Evolutionary conservation across 148 eudicot species (phyloP).

Genomic region (Fallopia convolvulus): DNA sequence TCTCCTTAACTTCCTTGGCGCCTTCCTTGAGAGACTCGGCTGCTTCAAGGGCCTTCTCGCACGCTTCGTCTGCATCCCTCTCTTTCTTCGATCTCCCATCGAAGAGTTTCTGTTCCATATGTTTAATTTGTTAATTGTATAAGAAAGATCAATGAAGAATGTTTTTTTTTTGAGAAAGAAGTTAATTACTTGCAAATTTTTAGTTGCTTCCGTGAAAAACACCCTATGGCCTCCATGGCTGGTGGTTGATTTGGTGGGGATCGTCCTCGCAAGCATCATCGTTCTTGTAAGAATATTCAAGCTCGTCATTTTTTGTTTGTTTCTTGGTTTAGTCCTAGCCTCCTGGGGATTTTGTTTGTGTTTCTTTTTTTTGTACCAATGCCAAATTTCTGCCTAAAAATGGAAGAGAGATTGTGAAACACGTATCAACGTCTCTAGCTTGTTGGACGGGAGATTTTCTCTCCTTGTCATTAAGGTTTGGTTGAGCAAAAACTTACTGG

Average conservation of each 20-base stretch:
- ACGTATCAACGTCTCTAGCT: background rate
- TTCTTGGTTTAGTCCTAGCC: background rate
- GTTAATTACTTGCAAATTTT: background rate
- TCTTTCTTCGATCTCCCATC: constrained; percentile 23
- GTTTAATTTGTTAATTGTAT: background rate
- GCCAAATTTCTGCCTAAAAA: background rate
- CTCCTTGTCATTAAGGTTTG: background rate
- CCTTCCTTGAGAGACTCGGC: constrained; percentile 47
- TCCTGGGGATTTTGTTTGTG: background rate
- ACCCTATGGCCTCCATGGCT: background rate
- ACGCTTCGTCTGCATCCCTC: constrained; percentile 38
- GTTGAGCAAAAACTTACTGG: background rate
- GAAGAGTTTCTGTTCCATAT: constrained; percentile 12
- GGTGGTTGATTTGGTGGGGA: background rate
- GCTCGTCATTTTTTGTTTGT: background rate
- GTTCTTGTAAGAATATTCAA: background rate
- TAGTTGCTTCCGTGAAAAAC: background rate
- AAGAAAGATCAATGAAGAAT: background rate
- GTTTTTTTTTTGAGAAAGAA: background rate
- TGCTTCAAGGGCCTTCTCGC: constrained; percentile 36
- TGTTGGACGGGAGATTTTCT: background rate
- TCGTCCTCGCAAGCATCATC: background rate
- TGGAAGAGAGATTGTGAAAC: background rate
- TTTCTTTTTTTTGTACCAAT: background rate
- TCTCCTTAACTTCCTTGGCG: constrained; percentile 33